Percentiles rank a stretch among this genome's conserved stretches.
These are phyloP conservation scores for Macrotyloma uniflorum DNA, from an alignment of 306 rosid genomes.

Conservation along the genomic window DNA sequence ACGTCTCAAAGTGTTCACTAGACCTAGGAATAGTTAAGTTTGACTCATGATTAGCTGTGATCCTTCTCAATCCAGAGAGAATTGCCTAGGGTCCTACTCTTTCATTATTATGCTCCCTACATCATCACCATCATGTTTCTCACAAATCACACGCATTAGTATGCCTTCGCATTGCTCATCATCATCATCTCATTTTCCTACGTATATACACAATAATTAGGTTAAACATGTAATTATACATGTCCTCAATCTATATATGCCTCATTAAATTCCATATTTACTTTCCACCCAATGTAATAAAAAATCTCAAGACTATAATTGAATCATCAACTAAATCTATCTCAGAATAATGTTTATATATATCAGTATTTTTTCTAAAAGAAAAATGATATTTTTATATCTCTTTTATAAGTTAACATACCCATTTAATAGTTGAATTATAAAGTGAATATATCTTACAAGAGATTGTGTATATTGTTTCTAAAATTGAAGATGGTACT, in stretches of 20 bases:
- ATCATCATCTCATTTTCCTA: not conserved
- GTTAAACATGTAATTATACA: constrained; percentile 20
- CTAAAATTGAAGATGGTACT: no score
- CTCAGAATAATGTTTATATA: no score
- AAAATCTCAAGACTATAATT: no score
- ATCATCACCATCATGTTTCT: constrained; percentile 4
- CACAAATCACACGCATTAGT: constrained; percentile 17
- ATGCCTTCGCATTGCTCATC: not conserved
- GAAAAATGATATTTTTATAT: no score
- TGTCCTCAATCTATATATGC: not conserved
- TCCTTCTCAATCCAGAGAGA: not conserved
- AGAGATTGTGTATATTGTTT: no score
- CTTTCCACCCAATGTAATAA: not conserved
- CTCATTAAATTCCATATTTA: not conserved
- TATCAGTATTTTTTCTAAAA: no score
- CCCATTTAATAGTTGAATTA: no score
- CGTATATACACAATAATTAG: constrained; percentile 6
- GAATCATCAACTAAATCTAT: no score
- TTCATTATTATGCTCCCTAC: constrained; percentile 26
- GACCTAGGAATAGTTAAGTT: constrained; percentile 18
- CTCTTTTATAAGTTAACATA: no score
- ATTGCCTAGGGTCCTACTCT: constrained; percentile 31
- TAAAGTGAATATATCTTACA: no score
- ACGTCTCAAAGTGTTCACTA: not conserved
- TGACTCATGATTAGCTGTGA: constrained; percentile 37